A percentile compares a stretch with the other conserved stretches of the same genome.
phyloP scores from a whole-genome alignment of 78 protist species.

The Emiliania huxleyi region DNA sequence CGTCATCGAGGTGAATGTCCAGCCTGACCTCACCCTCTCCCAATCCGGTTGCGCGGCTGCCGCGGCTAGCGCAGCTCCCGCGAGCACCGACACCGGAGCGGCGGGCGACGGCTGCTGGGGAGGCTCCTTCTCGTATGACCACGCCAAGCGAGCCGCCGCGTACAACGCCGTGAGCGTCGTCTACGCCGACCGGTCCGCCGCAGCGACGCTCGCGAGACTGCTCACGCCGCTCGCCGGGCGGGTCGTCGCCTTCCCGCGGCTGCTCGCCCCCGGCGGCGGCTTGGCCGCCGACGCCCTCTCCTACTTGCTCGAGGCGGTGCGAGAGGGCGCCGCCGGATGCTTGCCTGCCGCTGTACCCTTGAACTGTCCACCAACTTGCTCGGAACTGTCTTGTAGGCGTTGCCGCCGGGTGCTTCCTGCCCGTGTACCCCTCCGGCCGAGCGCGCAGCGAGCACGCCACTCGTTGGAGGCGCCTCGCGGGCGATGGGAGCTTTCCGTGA shows the following conservation, averaged over 20 bases:
- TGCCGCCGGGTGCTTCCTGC: not conserved
- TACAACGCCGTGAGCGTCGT: not conserved
- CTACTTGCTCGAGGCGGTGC: not conserved
- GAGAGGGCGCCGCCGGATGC: no score
- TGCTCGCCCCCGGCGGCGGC: not conserved
- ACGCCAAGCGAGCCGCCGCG: conserved; percentile 6
- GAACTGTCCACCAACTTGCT: not conserved
- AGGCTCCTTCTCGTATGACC: not conserved
- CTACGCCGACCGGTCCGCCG: not conserved
- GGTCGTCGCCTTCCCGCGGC: not conserved
- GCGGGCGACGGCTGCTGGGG: not conserved
- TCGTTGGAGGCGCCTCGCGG: not conserved
- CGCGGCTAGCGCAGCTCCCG: not conserved
- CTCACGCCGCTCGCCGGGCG: not conserved
- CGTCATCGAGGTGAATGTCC: not conserved
- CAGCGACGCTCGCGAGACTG: not conserved
- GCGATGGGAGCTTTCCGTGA: no score
- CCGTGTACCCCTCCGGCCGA: not conserved
- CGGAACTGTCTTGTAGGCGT: not conserved
- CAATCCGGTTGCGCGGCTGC: not conserved
- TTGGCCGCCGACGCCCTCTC: not conserved
- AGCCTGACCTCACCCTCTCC: not conserved
- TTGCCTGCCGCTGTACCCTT: no score
- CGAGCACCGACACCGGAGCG: not conserved
- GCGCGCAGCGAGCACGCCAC: not conserved